Conservation (phyloP, 1,284 basidiomycete species). For the Fistulinella cinereoalba region DNA sequence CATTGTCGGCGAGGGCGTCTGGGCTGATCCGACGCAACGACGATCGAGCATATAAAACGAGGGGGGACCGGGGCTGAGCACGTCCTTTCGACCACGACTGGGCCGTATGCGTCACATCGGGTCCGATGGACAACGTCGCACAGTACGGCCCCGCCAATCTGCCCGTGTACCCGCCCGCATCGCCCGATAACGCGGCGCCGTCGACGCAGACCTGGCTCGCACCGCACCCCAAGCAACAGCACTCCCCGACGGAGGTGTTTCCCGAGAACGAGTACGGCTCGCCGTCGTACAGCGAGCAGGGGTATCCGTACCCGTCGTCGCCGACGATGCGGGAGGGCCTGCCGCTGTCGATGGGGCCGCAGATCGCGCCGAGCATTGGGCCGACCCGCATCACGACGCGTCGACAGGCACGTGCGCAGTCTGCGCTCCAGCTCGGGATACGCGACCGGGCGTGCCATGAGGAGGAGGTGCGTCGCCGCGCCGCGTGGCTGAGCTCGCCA, state of each 20-base stretch:
- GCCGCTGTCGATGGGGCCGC: slow-evolving; percentile 34
- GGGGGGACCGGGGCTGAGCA: slow-evolving; percentile 27
- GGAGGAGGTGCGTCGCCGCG: slow-evolving; percentile 42
- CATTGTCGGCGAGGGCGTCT: slow-evolving; percentile 20
- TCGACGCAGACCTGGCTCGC: slow-evolving; percentile 25
- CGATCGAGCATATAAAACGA: slow-evolving; percentile 34
- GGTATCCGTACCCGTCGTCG: slow-evolving; percentile 34
- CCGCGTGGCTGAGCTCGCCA: too few species aligned
- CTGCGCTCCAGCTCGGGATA: slow-evolving; percentile 37
- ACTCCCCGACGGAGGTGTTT: slow-evolving; percentile 31
- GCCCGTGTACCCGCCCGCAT: slow-evolving; percentile 33
- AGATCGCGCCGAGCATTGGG: slow-evolving; percentile 54
- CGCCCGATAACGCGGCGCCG: slow-evolving; percentile 25
- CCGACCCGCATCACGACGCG: slow-evolving; percentile 53
- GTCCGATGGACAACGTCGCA: slow-evolving; percentile 38
- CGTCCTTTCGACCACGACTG: slow-evolving; percentile 32
- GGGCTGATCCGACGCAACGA: slow-evolving; percentile 17
- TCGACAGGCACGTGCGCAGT: slow-evolving; percentile 41
- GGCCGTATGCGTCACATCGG: slow-evolving; percentile 39
- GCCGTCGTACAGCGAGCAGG: too few species aligned
- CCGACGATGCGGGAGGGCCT: too few species aligned
- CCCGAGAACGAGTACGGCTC: too few species aligned
- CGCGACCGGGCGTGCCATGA: too few species aligned
- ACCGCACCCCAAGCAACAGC: slow-evolving; percentile 18
- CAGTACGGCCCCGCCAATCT: slow-evolving; percentile 34